Evolutionary conservation across 176 grass and related monocot genomes (phyloP).

Genomic region (Aegilops bicornis): DNA sequence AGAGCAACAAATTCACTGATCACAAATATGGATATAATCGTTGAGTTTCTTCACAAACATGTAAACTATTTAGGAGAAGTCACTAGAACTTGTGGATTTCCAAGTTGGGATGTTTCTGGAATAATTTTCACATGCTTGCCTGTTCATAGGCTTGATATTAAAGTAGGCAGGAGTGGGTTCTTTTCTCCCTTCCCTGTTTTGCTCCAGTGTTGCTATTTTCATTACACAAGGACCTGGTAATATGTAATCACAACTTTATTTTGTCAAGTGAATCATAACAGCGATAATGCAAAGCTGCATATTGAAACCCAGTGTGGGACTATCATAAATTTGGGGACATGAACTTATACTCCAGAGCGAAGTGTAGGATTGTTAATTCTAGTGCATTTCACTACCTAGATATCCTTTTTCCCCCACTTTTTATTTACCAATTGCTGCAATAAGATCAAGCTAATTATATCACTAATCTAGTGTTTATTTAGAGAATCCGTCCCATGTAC

Average conservation of each 20-base stretch:
- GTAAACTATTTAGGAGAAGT: neutral
- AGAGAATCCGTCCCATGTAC: neutral
- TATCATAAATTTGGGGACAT: neutral
- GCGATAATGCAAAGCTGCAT: neutral
- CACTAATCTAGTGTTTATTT: neutral
- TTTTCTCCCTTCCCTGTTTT: neutral
- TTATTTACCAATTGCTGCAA: neutral
- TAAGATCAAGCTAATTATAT: neutral
- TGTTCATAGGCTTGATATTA: constrained; percentile 1
- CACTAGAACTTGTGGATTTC: neutral
- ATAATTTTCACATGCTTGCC: neutral
- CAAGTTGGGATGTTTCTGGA: neutral
- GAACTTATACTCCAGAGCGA: neutral
- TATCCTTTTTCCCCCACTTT: neutral
- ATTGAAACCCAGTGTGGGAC: neutral
- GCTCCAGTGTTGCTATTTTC: neutral
- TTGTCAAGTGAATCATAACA: neutral
- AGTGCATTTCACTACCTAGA: neutral
- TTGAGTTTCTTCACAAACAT: neutral
- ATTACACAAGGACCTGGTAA: neutral
- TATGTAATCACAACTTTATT: constrained; percentile 9
- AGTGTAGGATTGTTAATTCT: neutral
- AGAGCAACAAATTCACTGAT: neutral
- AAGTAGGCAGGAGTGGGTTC: neutral
- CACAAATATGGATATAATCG: neutral